Evolutionary conservation across 495 filamentous ascomycete genomes (phyloP), one percentile per base, ranked within the genome.

Genomic region (Penicillium verhagenii): DNA sequence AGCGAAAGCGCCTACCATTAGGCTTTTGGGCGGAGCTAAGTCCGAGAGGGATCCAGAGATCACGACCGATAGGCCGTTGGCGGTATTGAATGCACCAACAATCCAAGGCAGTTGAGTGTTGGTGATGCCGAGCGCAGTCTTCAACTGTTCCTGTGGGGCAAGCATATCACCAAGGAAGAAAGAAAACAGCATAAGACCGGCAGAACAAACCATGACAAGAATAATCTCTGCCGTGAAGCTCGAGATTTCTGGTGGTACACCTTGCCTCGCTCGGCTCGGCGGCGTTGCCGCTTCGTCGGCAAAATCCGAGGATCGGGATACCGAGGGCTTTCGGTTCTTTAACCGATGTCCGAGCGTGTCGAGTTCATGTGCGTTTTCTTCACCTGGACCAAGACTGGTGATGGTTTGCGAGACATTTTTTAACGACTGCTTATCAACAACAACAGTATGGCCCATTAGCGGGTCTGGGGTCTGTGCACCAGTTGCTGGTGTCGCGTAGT

Each of bases 1-100:
- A 7, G 54, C 54, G 56, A 79, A 77, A 8, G 72, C 74, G 8
- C 64, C 64, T 1, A 77, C 62, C 58, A 75, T 72, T 7, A 79
- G 56, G 6, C 54, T 58, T 33, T 71, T 78, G 1, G 76, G 75
- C 2, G 73, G 56, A 4, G 62, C 64, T 2, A 79, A 54, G 46
- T 79, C 76, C 16, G 74, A 68, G 11, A 78, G 53, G 16, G 72
- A 73, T 3, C 74, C 76, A 6, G 73, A 70, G 6, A 77, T 58
- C 8, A 77, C 69, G 20, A 78, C 76, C 0, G 74, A 75, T 0
- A 78, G 47, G 7, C 76, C 75, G 23, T 72, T 75, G 1, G 76
- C 74, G 1, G 72, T 50, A 10, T 72, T 59, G 40, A 70, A 74
- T 6, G 73, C 65, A 7, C 75, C 76, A 9, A 76, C 53, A 3